These are phyloP conservation scores for Articulospora tetracladia DNA, from an alignment of 495 filamentous ascomycete species.

Conservation along the genomic window DNA sequence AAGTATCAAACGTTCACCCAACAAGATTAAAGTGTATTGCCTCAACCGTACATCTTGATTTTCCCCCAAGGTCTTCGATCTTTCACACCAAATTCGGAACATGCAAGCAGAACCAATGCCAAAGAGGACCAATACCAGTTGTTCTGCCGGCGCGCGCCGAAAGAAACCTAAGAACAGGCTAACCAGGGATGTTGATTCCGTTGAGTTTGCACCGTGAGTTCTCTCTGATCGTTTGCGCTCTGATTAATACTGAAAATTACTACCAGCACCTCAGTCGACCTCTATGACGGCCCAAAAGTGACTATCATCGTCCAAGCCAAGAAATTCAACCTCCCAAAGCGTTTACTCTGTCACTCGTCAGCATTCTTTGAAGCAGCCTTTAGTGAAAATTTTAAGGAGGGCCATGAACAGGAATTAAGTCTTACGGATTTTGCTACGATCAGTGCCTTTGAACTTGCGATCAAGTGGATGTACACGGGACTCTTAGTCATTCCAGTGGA, in stretches of 20 bases:
- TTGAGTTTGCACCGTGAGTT: not conserved
- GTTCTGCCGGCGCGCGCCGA: no score
- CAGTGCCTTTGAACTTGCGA: not conserved
- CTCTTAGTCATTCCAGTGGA: not conserved
- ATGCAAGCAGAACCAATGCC: no score
- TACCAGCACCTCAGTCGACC: not conserved
- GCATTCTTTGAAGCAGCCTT: slow-evolving; percentile 9
- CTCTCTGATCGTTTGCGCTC: not conserved
- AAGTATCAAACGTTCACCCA: no score
- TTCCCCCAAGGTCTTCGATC: no score
- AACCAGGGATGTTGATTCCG: not conserved
- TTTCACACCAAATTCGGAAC: no score
- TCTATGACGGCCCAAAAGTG: slow-evolving; percentile 2
- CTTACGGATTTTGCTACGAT: not conserved
- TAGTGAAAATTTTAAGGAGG: slow-evolving; percentile 3
- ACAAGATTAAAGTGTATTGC: no score
- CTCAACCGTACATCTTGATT: no score
- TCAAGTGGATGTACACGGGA: slow-evolving; percentile 6
- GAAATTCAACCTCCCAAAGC: not conserved
- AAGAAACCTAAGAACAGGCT: not conserved
- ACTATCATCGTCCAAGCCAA: not conserved
- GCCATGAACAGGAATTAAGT: not conserved
- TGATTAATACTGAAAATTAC: no score
- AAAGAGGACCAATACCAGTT: no score
- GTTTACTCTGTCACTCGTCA: slow-evolving; percentile 9